These are phyloP conservation scores for Dendrocalamus sinicus DNA, from an alignment of 176 grass and related monocot species.

Conservation along the genomic window DNA sequence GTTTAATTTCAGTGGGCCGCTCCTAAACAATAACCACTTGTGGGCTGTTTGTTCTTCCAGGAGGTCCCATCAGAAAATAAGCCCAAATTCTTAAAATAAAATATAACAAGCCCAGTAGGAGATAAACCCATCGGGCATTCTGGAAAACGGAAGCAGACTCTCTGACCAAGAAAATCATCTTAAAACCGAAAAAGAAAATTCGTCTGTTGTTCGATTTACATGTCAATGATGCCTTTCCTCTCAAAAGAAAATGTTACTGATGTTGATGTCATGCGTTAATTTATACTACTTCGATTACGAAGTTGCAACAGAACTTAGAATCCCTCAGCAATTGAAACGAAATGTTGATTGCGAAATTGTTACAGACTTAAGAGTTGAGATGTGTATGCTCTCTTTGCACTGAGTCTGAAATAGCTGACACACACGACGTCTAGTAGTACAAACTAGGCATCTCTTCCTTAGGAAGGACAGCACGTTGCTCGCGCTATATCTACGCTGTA, in stretches of 20 bases:
- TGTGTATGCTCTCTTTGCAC: not conserved
- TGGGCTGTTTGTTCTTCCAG: not conserved
- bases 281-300: not conserved
- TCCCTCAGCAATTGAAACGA: not conserved
- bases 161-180: not conserved
- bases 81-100: too few relatives aligned
- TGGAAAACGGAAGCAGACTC: not conserved
- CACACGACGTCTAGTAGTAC: not conserved
- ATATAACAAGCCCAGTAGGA: too few relatives aligned
- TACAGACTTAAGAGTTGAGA: not conserved
- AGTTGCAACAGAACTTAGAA: not conserved
- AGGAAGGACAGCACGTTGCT: conserved; percentile 18
- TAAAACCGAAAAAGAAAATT: not conserved
- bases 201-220: not conserved
- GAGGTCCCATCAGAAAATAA: too few relatives aligned
- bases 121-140: not conserved
- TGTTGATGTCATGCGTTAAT: not conserved
- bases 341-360: not conserved
- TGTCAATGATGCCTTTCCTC: not conserved
- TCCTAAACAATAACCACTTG: not conserved
- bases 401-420: not conserved
- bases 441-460: conserved; percentile 6
- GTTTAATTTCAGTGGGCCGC: not conserved
- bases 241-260: not conserved
- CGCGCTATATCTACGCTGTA: conserved; percentile 31